Conservation (phyloP, 2,329 filamentous ascomycete genomes). For the Xylariaceae sp. region DNA sequence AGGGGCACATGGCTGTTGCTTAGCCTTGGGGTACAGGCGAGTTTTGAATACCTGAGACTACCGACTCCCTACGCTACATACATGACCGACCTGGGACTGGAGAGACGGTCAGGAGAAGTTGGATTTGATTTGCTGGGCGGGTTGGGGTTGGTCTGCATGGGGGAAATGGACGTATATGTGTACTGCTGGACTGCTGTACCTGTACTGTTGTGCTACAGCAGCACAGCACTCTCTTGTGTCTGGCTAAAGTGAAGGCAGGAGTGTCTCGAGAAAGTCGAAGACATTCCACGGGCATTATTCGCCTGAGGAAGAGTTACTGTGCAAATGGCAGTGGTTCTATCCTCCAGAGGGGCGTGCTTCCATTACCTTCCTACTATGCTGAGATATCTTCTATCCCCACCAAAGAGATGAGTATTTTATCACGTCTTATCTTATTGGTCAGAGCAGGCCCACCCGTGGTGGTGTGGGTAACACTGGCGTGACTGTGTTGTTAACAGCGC, state of each 20-base stretch:
- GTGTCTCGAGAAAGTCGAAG: slow-evolving; percentile 10
- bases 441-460: slow-evolving; percentile 1
- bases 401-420: slow-evolving; percentile 4
- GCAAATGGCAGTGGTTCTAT: slow-evolving; percentile 1
- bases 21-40: slow-evolving; percentile 31
- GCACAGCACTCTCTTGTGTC: too few relatives aligned
- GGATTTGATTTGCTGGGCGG: slow-evolving; percentile 6
- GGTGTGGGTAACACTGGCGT: slow-evolving; percentile 2
- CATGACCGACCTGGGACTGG: slow-evolving; percentile 17
- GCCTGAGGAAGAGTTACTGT: slow-evolving; percentile 1
- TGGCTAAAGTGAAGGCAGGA: slow-evolving; percentile 2
- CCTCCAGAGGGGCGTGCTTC: not conserved
- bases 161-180: slow-evolving; percentile 14
- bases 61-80: too few relatives aligned
- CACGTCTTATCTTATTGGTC: slow-evolving; percentile 10
- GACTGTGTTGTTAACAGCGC: slow-evolving; percentile 9
- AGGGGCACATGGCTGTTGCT: slow-evolving; percentile 24
- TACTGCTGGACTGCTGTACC: slow-evolving; percentile 13
- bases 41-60: slow-evolving; percentile 30
- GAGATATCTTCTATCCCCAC: slow-evolving; percentile 6
- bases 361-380: too few relatives aligned
- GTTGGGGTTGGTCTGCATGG: slow-evolving; percentile 13
- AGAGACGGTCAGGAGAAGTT: slow-evolving; percentile 18
- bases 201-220: slow-evolving; percentile 10
- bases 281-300: too few relatives aligned